Evolutionary conservation across 2,329 filamentous ascomycete species (phyloP).

Genomic region (Esteya vermicola): DNA sequence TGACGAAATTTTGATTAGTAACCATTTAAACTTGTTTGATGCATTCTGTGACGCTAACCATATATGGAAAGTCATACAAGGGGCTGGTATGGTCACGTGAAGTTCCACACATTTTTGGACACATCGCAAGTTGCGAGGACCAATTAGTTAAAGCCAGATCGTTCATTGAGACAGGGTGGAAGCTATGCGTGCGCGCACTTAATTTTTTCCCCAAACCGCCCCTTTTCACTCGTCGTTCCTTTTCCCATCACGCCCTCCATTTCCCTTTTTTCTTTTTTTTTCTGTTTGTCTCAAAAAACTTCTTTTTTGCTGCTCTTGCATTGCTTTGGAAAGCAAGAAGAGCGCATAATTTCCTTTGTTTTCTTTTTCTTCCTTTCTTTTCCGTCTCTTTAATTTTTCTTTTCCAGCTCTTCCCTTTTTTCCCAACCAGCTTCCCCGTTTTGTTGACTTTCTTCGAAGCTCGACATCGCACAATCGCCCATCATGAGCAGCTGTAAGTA

Average conservation of each 20-base stretch:
- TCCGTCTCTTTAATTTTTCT: conserved; percentile 1
- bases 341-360: conserved; percentile 1
- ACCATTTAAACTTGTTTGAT: not conserved
- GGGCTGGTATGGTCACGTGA: conserved; percentile 8
- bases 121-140: conserved; percentile 13
- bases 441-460: not conserved
- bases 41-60: no score
- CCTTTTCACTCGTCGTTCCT: conserved; percentile 1
- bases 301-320: not conserved
- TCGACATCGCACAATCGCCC: conserved; percentile 6
- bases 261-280: not conserved
- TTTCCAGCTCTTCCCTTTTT: conserved; percentile 1
- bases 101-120: conserved; percentile 9
- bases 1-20: not conserved
- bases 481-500: conserved; percentile 24
- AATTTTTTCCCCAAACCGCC: conserved; percentile 5
- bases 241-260: not conserved
- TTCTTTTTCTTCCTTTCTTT: conserved; percentile 1
- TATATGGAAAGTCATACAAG: not conserved
- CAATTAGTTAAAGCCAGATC: conserved; percentile 18
- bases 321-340: conserved; percentile 1
- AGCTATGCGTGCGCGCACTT: not conserved
- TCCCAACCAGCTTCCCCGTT: not conserved
- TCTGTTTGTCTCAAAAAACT: not conserved
- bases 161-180: no score